Base-by-base conservation (phyloP, 129 eudicot genomes). In the Flaveria trinervia region DNA sequence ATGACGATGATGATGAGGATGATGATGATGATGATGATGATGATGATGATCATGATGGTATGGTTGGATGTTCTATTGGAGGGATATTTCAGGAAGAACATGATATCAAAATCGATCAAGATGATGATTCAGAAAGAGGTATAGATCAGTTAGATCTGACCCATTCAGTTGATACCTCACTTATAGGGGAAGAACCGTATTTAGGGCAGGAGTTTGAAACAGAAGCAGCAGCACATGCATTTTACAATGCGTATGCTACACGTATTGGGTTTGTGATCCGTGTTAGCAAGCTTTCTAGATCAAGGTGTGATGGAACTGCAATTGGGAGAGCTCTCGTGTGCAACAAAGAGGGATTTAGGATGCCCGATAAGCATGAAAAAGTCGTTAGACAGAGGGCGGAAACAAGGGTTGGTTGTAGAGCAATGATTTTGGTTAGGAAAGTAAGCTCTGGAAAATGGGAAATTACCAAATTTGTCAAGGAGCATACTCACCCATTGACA, bases 401-500 rank as follows among this genome's bases (percentile, higher is more conserved):
- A 80, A 92, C 97, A 14, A 78, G 97, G 83, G 97, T 92, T 69
- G 97, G 97, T 39, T 92, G 97, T 79, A 87, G 92, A 81, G 97
- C 97, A 8, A 92, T 92, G 97, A 80, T 92, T 74, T 87, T 92
- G 68, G 92, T 92, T 66, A 89, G 97, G 75, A 92, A 92, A 84
- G 82, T 85, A 52, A 85, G 84, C 45, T 89, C 89, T 0, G 97
- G 97, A 16, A 92, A 85, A 84, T 92, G 97, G 97, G 80, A 77
- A 18, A 91, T 89, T 41, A 89, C 97, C 1, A 92, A 89, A 78
- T 92, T 87, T n/a, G 91, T 89, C n/a, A 92, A 87, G 80, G 96
- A 92, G 90, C 97, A 92, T 57, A 89, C 88, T 25, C 97, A 92
- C 77, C 79, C 92, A 15, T 72, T 92, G 60, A 85, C 88, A 67